These are phyloP conservation scores for Dendrobium catenatum DNA, from an alignment of 106 monocot species.

Conservation along the genomic window DNA sequence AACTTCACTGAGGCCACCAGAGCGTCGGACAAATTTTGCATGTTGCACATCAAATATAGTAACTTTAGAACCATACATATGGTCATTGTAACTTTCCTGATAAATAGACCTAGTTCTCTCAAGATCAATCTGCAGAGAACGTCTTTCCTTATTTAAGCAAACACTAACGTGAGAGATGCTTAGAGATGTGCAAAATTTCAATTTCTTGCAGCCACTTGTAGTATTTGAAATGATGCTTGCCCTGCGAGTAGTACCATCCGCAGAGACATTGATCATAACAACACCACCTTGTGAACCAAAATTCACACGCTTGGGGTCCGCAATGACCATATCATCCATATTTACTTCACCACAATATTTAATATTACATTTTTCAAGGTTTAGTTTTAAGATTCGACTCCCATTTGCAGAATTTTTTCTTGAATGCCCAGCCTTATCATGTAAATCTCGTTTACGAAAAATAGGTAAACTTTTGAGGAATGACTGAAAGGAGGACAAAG, in stretches of 20 bases:
- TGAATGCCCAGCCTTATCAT: conserved; percentile 31
- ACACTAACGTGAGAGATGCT: conserved; percentile 52
- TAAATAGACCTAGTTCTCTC: conserved; percentile 58
- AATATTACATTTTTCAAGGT: conserved; percentile 60
- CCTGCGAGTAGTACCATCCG: conserved; percentile 68
- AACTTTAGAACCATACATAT: conserved; percentile 34
- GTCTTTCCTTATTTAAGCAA: conserved; percentile 68
- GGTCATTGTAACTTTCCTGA: conserved; percentile 52
- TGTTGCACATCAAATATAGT: conserved; percentile 79
- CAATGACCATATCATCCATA: conserved; percentile 58
- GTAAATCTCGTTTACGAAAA: conserved; percentile 32
- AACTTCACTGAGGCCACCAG: conserved; percentile 63
- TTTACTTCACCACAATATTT: conserved; percentile 66
- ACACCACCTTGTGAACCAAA: conserved; percentile 91
- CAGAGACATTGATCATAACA: conserved; percentile 44
- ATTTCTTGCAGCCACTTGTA: conserved; percentile 34
- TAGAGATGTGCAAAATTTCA: conserved; percentile 59
- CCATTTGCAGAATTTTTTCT: conserved; percentile 39
- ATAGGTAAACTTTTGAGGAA: conserved; percentile 38
- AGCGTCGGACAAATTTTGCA: conserved; percentile 83
- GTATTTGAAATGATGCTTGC: conserved; percentile 56
- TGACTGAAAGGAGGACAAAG: conserved; percentile 46
- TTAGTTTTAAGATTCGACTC: conserved; percentile 47
- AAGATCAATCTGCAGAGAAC: conserved; percentile 65
- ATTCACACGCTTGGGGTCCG: conserved; percentile 90